Percentiles rank a stretch among this genome's conserved stretches.
phyloP scores from a whole-genome alignment of 2,329 filamentous ascomycete species.

The Cryphonectria naterciae region DNA sequence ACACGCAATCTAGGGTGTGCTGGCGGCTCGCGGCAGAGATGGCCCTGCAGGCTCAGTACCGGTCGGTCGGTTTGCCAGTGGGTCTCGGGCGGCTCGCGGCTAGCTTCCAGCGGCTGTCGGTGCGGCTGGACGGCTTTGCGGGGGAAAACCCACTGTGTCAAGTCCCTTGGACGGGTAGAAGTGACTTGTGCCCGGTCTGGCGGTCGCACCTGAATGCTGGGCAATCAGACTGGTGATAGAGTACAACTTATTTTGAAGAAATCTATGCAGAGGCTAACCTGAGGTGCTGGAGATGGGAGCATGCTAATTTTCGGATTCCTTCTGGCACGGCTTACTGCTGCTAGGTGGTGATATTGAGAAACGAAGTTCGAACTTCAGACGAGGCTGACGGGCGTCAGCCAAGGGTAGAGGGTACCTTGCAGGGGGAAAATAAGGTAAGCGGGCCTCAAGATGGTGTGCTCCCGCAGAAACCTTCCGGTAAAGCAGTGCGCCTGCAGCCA shows the following conservation, averaged over 20 bases:
- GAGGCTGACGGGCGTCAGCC: not conserved
- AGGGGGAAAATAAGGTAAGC: slow-evolving; percentile 16
- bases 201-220: not conserved
- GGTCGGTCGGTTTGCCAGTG: slow-evolving; percentile 9
- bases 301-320: not conserved
- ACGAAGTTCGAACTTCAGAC: not conserved
- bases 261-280: too few species aligned
- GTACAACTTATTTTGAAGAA: too few species aligned
- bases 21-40: slow-evolving; percentile 2
- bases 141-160: not conserved
- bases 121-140: slow-evolving; percentile 1
- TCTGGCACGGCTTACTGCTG: not conserved
- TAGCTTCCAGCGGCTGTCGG: slow-evolving; percentile 11
- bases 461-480: not conserved
- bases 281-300: too few species aligned
- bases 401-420: slow-evolving; percentile 9
- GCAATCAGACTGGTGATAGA: not conserved
- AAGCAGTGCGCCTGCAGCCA: not conserved
- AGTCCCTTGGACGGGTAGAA: not conserved
- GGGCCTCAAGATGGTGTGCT: slow-evolving; percentile 16
- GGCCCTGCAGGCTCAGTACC: slow-evolving; percentile 4
- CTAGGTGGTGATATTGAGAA: not conserved
- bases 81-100: slow-evolving; percentile 18
- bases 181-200: not conserved
- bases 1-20: not conserved